Conservation (phyloP, 768 basidiomycete genomes). For the Daedaleopsis sinensis region DNA sequence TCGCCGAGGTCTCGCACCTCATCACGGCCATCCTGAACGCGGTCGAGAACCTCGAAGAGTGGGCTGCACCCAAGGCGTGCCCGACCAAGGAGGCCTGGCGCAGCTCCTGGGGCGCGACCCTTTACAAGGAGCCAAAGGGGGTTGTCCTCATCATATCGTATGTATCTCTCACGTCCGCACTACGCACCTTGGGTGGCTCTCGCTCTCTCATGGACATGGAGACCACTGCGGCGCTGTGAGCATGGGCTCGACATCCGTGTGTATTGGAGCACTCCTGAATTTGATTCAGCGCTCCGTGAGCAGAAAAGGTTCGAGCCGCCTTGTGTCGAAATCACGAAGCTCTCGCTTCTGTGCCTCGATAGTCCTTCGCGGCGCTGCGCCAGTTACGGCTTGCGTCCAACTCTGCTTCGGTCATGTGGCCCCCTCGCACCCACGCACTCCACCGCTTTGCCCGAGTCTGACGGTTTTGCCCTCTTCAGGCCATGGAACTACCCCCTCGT, state of each 20-base stretch:
- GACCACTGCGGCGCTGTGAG: conserved; percentile 1
- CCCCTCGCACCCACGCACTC: neutral
- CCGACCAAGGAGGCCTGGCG: conserved; percentile 47
- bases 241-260: neutral
- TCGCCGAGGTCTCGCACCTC: conserved; percentile 46
- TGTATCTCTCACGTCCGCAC: conserved; percentile 27
- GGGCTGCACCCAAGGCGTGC: conserved; percentile 50
- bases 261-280: no score
- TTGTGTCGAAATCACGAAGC: neutral
- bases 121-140: conserved; percentile 63
- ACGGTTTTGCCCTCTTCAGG: conserved; percentile 32
- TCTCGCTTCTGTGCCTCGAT: neutral
- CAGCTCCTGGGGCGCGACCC: conserved; percentile 52
- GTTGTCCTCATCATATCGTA: conserved; percentile 63
- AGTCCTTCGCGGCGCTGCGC: neutral
- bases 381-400: neutral
- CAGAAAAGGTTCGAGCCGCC: neutral
- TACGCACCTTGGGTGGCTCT: no score
- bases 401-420: neutral
- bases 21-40: conserved; percentile 45
- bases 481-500: conserved; percentile 72
- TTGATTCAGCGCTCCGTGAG: neutral
- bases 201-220: no score
- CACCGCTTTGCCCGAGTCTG: neutral
- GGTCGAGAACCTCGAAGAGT: conserved; percentile 56